These are phyloP conservation scores for Sclerotinia borealis DNA, from an alignment of 2,329 filamentous ascomycete genomes.

Conservation along the genomic window DNA sequence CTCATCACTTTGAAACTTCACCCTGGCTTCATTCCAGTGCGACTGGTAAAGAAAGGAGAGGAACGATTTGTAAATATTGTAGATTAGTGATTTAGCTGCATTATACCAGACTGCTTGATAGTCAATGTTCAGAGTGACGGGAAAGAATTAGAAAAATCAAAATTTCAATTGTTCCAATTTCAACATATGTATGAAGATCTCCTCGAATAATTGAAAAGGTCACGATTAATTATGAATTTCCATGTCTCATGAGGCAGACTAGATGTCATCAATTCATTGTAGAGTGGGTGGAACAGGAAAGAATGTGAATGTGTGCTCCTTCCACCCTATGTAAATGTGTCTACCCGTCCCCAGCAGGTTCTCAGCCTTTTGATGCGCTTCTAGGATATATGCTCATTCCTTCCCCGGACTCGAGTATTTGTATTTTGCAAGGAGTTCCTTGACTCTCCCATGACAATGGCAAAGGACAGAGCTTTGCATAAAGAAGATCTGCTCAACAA, in stretches of 20 bases:
- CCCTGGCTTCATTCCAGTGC: conserved; percentile 51
- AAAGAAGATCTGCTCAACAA: neutral
- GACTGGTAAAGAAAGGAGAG: conserved; percentile 61
- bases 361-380: neutral
- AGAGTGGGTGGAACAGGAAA: too few relatives aligned
- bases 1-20: conserved; percentile 68
- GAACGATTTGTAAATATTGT: conserved; percentile 55
- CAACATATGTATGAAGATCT: neutral
- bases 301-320: too few relatives aligned
- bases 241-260: too few relatives aligned
- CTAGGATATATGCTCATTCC: neutral
- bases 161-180: neutral
- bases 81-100: conserved; percentile 14
- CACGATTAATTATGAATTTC: too few relatives aligned
- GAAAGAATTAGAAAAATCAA: neutral
- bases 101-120: conserved; percentile 6
- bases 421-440: neutral
- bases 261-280: neutral
- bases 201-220: neutral
- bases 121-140: neutral
- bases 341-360: neutral
- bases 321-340: too few relatives aligned
- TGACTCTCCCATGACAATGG: conserved; percentile 5
- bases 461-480: neutral
- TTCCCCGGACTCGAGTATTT: neutral